Evolutionary conservation across 768 basidiomycete genomes (phyloP), one percentile per base, ranked within the genome.

Genomic region (Trichaptum fuscoviolaceum): DNA sequence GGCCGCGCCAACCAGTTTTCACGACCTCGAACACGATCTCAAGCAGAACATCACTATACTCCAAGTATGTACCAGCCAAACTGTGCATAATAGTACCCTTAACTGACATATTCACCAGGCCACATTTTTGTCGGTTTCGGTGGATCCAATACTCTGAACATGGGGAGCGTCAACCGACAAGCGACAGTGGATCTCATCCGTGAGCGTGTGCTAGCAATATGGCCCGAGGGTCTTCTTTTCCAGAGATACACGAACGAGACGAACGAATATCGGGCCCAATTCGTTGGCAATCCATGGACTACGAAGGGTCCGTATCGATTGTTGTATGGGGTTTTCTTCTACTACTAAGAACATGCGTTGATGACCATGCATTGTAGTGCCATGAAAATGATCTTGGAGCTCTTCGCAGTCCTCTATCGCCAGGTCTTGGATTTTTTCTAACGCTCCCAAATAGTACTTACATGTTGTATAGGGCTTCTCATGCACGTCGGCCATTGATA

Each of bases 91-190:
- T 69, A 25, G 63, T 42, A 12, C 57, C 59, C 35, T 27, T 64
- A 64, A 27, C 64, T 42, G 42, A 70, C 64, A 18, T 62, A 63
- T n/a, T 64, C 67, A 62, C 42, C 62, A 92, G 91, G 86, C 69
- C 90, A 92, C 71, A 80, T 92, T 78, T 88, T 92, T 71, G 78
- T 93, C 62, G 85, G 88, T 25, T 86, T 93, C 70, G 82, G 83
- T 67, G 83, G 85, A 58, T 83, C 84, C 66, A 88, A 85, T 70
- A 87, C 91, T 75, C 75, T 92, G 58, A 82, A 82, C 62, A 65
- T 83, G 25, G 77, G 75, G 27, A 80, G 80, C 64, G 71, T 83
- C 27, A 74, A 75, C 23, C 77, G 87, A 62, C 86, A 88, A 68
- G 75, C 79, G 5, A 86, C 85, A 0, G 75, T 88, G 62, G 82